Percentiles rank a stretch among this genome's conserved stretches.
Conservation (phyloP, 2,329 filamentous ascomycete genomes). For the Colletotrichum theobromicola region DNA sequence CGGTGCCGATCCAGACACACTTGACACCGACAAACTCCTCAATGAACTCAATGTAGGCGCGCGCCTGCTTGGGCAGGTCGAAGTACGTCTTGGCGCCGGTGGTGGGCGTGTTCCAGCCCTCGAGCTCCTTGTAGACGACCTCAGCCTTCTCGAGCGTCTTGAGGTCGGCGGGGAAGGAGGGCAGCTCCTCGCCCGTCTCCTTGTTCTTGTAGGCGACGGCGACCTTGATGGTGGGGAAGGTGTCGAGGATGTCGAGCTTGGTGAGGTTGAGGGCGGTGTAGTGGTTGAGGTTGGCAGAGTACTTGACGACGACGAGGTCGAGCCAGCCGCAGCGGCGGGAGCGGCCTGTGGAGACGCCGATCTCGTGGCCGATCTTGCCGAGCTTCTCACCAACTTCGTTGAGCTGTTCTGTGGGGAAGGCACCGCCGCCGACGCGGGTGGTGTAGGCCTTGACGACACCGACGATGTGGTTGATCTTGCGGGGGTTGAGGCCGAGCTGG, state of each 20-base stretch:
- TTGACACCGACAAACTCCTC: constrained; percentile 69
- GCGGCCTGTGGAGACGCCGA: constrained; percentile 59
- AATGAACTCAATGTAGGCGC: constrained; percentile 70
- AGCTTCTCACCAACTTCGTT: constrained; percentile 50
- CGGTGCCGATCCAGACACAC: constrained; percentile 62
- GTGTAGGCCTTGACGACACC: constrained; percentile 76
- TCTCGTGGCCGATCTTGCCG: constrained; percentile 46
- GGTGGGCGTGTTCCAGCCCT: constrained; percentile 72
- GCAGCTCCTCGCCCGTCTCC: constrained; percentile 49
- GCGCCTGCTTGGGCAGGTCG: constrained; percentile 68
- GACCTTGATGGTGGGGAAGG: constrained; percentile 76
- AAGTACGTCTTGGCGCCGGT: constrained; percentile 64
- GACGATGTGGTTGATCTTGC: constrained; percentile 63
- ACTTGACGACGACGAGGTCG: constrained; percentile 68
- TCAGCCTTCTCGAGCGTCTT: constrained; percentile 62
- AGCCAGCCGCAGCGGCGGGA: constrained; percentile 62
- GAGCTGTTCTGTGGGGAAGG: constrained; percentile 69
- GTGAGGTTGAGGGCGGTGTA: constrained; percentile 68
- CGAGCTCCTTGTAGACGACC: constrained; percentile 71
- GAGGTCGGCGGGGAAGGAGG: constrained; percentile 70
- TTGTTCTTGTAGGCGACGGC: constrained; percentile 70
- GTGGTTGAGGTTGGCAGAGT: constrained; percentile 66
- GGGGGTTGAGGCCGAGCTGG: constrained; percentile 61
- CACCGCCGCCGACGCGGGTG: constrained; percentile 65
- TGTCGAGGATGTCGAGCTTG: constrained; percentile 74